A percentile compares a stretch with the other conserved stretches of the same genome.
Conservation (phyloP, 2,329 filamentous ascomycete genomes). For the Cordyceps javanica region DNA sequence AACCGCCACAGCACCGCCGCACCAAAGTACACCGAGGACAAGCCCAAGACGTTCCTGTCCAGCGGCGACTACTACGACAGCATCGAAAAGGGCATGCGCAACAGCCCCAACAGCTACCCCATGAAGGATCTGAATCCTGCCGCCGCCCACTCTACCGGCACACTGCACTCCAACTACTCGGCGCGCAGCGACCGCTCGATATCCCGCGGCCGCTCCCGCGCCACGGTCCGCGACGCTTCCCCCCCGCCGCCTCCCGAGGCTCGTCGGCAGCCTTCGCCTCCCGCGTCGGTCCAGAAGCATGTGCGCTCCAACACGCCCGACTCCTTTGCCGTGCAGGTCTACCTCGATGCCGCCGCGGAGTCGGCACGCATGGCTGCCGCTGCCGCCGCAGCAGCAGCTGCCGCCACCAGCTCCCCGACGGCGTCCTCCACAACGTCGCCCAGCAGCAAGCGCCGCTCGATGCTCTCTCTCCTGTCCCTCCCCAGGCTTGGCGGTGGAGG, state of each 20-base stretch:
- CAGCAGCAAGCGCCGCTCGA: slow-evolving; percentile 14
- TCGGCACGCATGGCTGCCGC: slow-evolving; percentile 13
- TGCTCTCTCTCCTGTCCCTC: not conserved
- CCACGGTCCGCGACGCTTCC: not conserved
- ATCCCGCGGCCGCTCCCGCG: not conserved
- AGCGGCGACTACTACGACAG: slow-evolving; percentile 36
- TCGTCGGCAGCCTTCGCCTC: slow-evolving; percentile 13
- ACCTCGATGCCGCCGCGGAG: slow-evolving; percentile 28
- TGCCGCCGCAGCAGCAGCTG: not conserved
- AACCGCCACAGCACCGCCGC: slow-evolving; percentile 13
- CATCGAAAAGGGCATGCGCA: slow-evolving; percentile 24
- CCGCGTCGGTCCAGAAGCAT: slow-evolving; percentile 11
- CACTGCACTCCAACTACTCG: not conserved
- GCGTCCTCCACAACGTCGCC: slow-evolving; percentile 19
- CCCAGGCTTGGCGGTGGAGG: not conserved
- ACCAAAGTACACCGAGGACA: slow-evolving; percentile 17
- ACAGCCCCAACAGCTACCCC: not conserved
- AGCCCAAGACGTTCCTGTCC: slow-evolving; percentile 21
- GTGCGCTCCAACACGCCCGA: slow-evolving; percentile 20
- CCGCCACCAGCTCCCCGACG: slow-evolving; percentile 21
- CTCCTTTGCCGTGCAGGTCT: slow-evolving; percentile 31
- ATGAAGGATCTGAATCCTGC: not conserved
- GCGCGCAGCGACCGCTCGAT: not conserved
- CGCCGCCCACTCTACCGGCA: not conserved
- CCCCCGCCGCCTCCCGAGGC: not conserved